Conservation (phyloP, 1,284 basidiomycete genomes). For the Mixia osmundae region DNA sequence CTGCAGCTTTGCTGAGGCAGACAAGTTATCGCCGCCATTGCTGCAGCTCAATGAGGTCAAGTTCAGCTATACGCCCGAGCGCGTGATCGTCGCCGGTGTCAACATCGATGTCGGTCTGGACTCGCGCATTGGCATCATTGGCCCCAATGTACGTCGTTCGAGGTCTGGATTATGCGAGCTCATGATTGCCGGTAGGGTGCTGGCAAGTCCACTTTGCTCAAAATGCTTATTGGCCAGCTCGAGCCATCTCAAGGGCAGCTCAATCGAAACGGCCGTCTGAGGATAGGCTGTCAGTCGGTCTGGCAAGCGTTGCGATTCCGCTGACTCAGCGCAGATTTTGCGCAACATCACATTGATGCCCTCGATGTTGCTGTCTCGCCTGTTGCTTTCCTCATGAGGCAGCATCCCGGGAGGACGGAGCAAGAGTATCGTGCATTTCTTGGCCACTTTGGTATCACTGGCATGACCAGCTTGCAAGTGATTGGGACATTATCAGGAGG, state of each 20-base stretch:
- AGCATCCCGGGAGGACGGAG: conserved; percentile 82
- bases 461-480: conserved; percentile 36
- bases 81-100: conserved; percentile 50
- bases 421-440: conserved; percentile 88
- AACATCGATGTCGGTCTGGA: conserved; percentile 80
- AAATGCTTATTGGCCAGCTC: conserved; percentile 76
- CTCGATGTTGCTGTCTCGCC: conserved; percentile 62
- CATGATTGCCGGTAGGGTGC: conserved; percentile 6
- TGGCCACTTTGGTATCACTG: conserved; percentile 92
- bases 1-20: conserved; percentile 77
- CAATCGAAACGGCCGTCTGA: conserved; percentile 67
- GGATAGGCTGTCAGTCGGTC: conserved; percentile 36
- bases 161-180: background rate
- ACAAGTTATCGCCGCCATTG: conserved; percentile 91
- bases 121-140: conserved; percentile 73
- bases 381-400: conserved; percentile 73
- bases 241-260: conserved; percentile 57
- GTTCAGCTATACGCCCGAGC: conserved; percentile 71
- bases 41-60: conserved; percentile 76
- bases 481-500: conserved; percentile 55
- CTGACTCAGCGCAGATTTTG: conserved; percentile 52
- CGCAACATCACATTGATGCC: conserved; percentile 93
- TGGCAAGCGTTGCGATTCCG: too few species aligned
- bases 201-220: conserved; percentile 39
- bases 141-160: conserved; percentile 32